Conservation (phyloP, 805 yeast genomes). For the Kodamaea hsintzibuensis region DNA sequence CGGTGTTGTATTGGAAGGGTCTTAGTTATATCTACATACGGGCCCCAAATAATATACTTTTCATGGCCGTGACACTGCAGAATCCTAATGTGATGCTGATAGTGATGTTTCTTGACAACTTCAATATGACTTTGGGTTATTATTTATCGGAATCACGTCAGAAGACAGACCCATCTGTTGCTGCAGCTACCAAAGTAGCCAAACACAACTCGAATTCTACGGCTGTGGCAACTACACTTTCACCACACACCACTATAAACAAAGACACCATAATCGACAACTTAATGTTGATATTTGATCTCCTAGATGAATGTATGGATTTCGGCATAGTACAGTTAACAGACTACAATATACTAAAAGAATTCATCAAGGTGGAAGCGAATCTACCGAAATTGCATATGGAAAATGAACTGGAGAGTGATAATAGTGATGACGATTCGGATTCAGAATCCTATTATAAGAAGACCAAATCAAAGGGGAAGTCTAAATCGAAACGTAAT, state of each 20-base stretch:
- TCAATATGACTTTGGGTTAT: conserved; percentile 29
- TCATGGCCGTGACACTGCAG: conserved; percentile 41
- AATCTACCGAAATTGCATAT: conserved; percentile 21
- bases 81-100: conserved; percentile 62
- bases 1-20: conserved; percentile 50
- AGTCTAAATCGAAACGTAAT: conserved; percentile 15
- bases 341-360: conserved; percentile 73
- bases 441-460: background rate
- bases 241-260: conserved; percentile 34
- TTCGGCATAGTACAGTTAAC: conserved; percentile 85
- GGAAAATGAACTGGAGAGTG: conserved; percentile 12
- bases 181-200: background rate
- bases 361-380: conserved; percentile 65
- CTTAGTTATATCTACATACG: conserved; percentile 55
- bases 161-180: background rate
- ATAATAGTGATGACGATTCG: conserved; percentile 10
- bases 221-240: background rate
- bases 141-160: conserved; percentile 16
- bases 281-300: conserved; percentile 70
- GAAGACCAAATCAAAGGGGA: conserved; percentile 12
- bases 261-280: conserved; percentile 71
- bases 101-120: conserved; percentile 52
- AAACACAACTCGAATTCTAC: background rate
- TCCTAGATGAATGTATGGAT: conserved; percentile 89
- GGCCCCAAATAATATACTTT: conserved; percentile 43